Evolutionary conservation across 2,329 filamentous ascomycete genomes (phyloP).

Genomic region (Stemphylium lycopersici): DNA sequence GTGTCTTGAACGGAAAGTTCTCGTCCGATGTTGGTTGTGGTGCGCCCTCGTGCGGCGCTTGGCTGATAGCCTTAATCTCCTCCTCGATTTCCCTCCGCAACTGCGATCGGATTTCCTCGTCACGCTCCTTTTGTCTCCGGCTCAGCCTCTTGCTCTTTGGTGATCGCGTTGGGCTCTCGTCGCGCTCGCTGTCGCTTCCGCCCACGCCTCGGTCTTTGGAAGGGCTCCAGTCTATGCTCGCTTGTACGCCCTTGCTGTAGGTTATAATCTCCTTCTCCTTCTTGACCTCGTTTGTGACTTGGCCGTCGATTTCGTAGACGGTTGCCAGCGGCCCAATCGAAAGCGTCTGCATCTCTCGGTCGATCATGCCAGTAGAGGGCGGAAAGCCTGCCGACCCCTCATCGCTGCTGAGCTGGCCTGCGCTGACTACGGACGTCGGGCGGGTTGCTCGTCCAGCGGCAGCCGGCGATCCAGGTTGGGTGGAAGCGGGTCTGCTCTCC

Average conservation of each 20-base stretch:
- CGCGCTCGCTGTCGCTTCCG: constrained; percentile 63
- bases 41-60: constrained; percentile 46
- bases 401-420: constrained; percentile 78
- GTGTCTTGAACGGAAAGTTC: constrained; percentile 76
- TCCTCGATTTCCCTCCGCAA: constrained; percentile 91
- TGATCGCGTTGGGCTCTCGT: constrained; percentile 63
- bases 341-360: constrained; percentile 68
- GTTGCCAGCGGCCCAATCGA: constrained; percentile 76
- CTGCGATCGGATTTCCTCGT: constrained; percentile 86
- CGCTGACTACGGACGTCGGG: constrained; percentile 85
- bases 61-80: constrained; percentile 74
- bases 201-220: constrained; percentile 60
- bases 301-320: constrained; percentile 79
- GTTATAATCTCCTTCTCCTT: constrained; percentile 78
- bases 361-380: constrained; percentile 38
- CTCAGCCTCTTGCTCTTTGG: constrained; percentile 73
- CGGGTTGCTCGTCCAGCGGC: constrained; percentile 65
- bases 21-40: constrained; percentile 55
- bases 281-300: constrained; percentile 72
- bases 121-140: constrained; percentile 77
- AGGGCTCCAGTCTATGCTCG: constrained; percentile 73
- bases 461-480: constrained; percentile 60
- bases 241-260: constrained; percentile 97
- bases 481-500: constrained; percentile 74
- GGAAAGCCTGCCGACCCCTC: constrained; percentile 40